Percentiles rank a stretch among this genome's conserved stretches.
Conservation (phyloP, 495 filamentous ascomycete genomes). For the Penicillium pancosmium region DNA sequence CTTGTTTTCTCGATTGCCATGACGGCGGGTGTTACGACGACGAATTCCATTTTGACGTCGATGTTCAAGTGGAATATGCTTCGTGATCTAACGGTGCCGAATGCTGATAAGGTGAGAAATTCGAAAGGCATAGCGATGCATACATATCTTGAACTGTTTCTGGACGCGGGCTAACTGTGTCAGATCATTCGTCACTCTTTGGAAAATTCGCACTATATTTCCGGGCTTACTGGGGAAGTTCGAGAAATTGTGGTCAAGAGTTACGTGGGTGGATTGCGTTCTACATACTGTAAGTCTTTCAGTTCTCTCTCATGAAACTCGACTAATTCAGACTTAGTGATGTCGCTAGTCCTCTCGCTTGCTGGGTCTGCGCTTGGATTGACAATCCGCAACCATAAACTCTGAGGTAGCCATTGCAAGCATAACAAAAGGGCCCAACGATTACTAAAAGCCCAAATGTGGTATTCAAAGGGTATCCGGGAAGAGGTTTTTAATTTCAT, state of each 20-base stretch:
- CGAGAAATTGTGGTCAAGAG: not conserved
- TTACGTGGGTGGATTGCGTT: not conserved
- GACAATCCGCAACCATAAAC: not conserved
- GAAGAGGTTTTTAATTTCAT: not conserved
- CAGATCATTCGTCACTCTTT: conserved; percentile 3
- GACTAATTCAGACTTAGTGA: not conserved
- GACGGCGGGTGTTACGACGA: conserved; percentile 1
- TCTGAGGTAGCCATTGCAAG: not conserved
- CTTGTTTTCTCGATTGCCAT: conserved; percentile 1
- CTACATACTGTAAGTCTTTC: not conserved
- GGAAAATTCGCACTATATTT: not conserved
- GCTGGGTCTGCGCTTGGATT: not conserved
- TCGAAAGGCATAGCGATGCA: too few species aligned
- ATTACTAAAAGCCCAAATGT: too few species aligned
- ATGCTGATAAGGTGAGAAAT: not conserved
- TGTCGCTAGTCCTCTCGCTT: not conserved
- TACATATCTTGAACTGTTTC: too few species aligned
- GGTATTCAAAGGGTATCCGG: too few species aligned
- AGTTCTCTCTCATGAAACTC: not conserved
- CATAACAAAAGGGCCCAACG: not conserved
- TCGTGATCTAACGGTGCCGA: not conserved
- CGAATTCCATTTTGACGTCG: not conserved
- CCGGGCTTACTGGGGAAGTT: not conserved
- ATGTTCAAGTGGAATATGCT: not conserved
- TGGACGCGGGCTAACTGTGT: not conserved